Conservation (phyloP, 305 asterid species). For the Salvia sclarea region DNA sequence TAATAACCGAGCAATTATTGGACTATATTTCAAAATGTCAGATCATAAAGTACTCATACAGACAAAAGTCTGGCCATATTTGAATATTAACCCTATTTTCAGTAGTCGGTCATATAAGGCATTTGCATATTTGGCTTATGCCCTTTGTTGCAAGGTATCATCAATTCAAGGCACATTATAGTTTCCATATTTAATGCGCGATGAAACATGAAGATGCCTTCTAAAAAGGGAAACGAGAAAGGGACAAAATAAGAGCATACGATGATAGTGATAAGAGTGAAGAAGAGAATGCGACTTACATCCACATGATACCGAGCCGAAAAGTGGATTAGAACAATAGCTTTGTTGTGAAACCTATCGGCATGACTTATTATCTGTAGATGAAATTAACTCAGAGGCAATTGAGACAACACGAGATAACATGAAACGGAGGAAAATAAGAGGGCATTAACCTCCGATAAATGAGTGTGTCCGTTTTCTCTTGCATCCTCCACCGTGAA, state of each 20-base stretch:
- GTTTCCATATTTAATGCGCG: neutral
- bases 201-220: neutral
- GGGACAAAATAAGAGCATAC: neutral
- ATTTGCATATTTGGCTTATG: neutral
- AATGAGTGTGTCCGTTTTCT: constrained; percentile 88
- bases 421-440: neutral
- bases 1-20: too few species aligned
- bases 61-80: too few species aligned
- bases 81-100: too few species aligned
- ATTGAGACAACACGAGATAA: constrained; percentile 10
- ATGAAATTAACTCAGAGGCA: constrained; percentile 23
- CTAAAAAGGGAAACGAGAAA: neutral
- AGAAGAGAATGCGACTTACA: constrained; percentile 48
- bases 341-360: constrained; percentile 76
- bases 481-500: constrained; percentile 66
- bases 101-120: too few species aligned
- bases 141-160: neutral
- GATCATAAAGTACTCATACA: too few species aligned
- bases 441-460: constrained; percentile 65
- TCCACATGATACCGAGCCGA: constrained; percentile 80
- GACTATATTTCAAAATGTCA: too few species aligned
- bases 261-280: neutral
- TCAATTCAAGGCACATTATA: neutral
- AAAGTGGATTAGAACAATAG: constrained; percentile 89
- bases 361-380: constrained; percentile 56